Conservation (phyloP, 1,139 yeast genomes). For the Saccharomycopsis phalli region DNA sequence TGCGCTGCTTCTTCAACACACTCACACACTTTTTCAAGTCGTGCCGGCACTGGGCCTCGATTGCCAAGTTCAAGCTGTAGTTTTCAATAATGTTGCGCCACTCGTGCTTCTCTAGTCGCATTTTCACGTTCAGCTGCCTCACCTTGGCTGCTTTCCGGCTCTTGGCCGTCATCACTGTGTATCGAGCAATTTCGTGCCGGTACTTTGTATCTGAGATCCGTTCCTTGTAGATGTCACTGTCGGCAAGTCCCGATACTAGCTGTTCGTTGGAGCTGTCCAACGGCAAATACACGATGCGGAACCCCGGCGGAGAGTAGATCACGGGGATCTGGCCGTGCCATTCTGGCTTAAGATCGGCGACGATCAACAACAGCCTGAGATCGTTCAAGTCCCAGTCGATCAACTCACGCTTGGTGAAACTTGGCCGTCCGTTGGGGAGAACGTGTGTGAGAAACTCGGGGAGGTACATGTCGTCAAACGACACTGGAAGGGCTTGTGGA, state of each 20-base stretch:
- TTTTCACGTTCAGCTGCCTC: not conserved
- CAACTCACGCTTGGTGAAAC: slow-evolving; percentile 48
- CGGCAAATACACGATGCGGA: slow-evolving; percentile 38
- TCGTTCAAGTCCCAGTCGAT: slow-evolving; percentile 62
- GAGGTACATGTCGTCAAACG: slow-evolving; percentile 45
- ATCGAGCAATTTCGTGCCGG: slow-evolving; percentile 47
- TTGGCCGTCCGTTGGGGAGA: slow-evolving; percentile 47
- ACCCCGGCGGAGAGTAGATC: slow-evolving; percentile 30
- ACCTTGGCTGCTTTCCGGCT: slow-evolving; percentile 29
- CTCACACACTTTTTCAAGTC: slow-evolving; percentile 45
- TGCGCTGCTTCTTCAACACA: slow-evolving; percentile 34
- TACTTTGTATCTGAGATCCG: slow-evolving; percentile 44
- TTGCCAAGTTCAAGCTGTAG: slow-evolving; percentile 51
- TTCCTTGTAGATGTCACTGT: slow-evolving; percentile 51
- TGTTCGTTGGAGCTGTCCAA: slow-evolving; percentile 39
- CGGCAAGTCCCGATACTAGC: slow-evolving; percentile 39
- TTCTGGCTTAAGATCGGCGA: slow-evolving; percentile 39
- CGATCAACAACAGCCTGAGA: slow-evolving; percentile 48
- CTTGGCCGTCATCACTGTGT: slow-evolving; percentile 50
- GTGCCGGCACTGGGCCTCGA: slow-evolving; percentile 58
- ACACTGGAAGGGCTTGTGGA: slow-evolving; percentile 35
- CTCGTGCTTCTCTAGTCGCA: slow-evolving; percentile 36
- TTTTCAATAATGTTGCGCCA: slow-evolving; percentile 66
- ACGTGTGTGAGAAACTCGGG: slow-evolving; percentile 37
- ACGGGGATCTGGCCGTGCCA: slow-evolving; percentile 46